Percentiles rank a stretch among this genome's conserved stretches.
Conservation (phyloP, 345 rosid genomes). For the Clausena lansium region DNA sequence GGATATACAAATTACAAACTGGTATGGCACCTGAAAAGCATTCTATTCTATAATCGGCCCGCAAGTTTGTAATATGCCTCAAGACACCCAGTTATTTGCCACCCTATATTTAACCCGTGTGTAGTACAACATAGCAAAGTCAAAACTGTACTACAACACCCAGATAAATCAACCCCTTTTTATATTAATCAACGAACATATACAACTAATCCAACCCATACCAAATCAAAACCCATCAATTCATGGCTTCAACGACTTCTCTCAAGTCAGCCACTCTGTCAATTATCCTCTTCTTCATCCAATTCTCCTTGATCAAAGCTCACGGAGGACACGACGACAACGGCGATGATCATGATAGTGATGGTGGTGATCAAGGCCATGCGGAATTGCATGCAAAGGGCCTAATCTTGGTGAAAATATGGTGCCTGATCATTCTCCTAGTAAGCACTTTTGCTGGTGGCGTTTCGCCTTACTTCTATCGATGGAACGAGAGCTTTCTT, state of each 20-base stretch:
- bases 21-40: background rate
- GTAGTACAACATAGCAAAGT: conserved; percentile 17
- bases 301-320: conserved; percentile 31
- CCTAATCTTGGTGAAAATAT: conserved; percentile 60
- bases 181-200: background rate
- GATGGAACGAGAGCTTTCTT: conserved; percentile 74
- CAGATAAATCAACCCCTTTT: background rate
- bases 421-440: conserved; percentile 71
- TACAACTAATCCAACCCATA: background rate
- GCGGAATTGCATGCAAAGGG: conserved; percentile 34
- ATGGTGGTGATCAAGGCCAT: background rate
- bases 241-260: conserved; percentile 25
- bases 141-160: conserved; percentile 25
- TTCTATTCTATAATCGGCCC: background rate
- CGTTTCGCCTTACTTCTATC: conserved; percentile 65
- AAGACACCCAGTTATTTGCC: background rate
- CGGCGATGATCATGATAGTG: background rate
- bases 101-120: background rate
- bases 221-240: background rate
- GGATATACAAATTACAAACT: background rate
- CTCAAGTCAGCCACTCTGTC: conserved; percentile 44
- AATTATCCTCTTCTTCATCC: conserved; percentile 36
- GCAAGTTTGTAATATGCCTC: background rate
- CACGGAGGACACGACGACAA: conserved; percentile 43
- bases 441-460: conserved; percentile 66